A percentile compares a stretch with the other conserved stretches of the same genome.
Conservation (phyloP, 2,329 filamentous ascomycete genomes). For the Pseudogymnoascus sp. region DNA sequence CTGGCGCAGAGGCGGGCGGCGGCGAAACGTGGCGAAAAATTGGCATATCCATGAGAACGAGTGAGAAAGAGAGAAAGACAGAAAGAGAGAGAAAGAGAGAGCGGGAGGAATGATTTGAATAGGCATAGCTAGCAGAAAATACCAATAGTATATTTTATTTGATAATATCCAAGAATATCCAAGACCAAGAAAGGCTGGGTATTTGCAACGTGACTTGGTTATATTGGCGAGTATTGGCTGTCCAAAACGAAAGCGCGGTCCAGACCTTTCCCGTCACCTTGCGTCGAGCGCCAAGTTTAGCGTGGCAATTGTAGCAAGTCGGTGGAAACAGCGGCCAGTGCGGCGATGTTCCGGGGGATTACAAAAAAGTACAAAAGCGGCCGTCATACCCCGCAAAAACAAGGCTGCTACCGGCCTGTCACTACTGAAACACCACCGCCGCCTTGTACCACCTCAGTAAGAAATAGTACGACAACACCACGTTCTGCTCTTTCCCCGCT, state of each 20-base stretch:
- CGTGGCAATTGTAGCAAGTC: neutral
- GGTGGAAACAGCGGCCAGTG: neutral
- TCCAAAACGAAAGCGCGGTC: neutral
- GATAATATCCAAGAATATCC: neutral
- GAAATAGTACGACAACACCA: neutral
- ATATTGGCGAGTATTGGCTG: neutral
- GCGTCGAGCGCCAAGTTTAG: neutral
- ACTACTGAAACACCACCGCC: neutral
- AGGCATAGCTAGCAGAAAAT: neutral
- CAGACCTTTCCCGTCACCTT: neutral
- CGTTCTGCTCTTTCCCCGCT: neutral
- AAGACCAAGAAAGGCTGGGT: neutral
- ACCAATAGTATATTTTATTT: slow-evolving; percentile 3
- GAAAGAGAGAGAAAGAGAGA: neutral
- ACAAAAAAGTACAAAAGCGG: neutral
- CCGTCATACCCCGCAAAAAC: slow-evolving; percentile 3
- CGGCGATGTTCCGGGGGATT: neutral
- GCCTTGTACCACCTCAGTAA: neutral
- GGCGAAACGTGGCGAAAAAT: slow-evolving; percentile 1
- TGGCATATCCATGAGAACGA: neutral
- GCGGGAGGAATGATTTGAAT: neutral
- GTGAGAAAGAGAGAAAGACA: neutral
- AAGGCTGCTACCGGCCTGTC: slow-evolving; percentile 3
- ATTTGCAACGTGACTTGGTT: neutral
- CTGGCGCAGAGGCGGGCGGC: neutral